These are phyloP conservation scores for Cadophora gregata DNA, from an alignment of 2,329 filamentous ascomycete species.

Conservation along the genomic window DNA sequence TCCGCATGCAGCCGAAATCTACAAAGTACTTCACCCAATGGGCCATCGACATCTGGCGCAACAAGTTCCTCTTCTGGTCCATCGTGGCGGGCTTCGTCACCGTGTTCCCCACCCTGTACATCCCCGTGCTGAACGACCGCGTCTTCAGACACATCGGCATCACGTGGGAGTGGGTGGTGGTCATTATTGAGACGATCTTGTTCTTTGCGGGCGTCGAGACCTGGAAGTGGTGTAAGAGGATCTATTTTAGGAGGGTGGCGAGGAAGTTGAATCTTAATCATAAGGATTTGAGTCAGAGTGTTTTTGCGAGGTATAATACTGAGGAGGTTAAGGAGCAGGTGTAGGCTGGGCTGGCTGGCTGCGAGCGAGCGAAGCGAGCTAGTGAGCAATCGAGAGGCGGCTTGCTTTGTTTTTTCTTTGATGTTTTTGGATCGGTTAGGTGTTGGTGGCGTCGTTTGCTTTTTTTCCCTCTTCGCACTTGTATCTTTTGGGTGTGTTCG, in stretches of 20 bases:
- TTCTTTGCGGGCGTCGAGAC: slow-evolving; percentile 69
- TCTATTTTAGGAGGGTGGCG: slow-evolving; percentile 14
- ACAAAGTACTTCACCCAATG: slow-evolving; percentile 69
- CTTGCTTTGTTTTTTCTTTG: too few relatives aligned
- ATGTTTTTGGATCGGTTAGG: too few relatives aligned
- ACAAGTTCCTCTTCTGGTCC: slow-evolving; percentile 74
- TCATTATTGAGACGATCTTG: slow-evolving; percentile 63
- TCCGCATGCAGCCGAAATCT: slow-evolving; percentile 71
- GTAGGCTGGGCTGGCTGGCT: not conserved
- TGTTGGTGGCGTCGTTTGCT: too few relatives aligned
- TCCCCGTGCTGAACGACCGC: slow-evolving; percentile 67
- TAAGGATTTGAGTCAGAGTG: slow-evolving; percentile 14
- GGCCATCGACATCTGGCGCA: slow-evolving; percentile 71
- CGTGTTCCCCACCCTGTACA: slow-evolving; percentile 68
- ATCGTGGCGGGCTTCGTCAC: slow-evolving; percentile 62
- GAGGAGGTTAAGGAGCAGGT: slow-evolving; percentile 17
- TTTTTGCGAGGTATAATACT: slow-evolving; percentile 19
- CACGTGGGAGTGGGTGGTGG: slow-evolving; percentile 72
- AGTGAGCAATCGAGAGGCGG: too few relatives aligned
- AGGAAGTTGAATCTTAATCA: not conserved
- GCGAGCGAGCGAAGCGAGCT: too few relatives aligned
- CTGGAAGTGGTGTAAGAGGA: slow-evolving; percentile 69
- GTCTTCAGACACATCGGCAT: slow-evolving; percentile 73
- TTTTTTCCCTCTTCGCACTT: too few relatives aligned
- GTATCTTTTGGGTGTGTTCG: too few relatives aligned